phyloP scores from a whole-genome alignment of 2,329 filamentous ascomycete species.

The Herpotrichia juniperi region DNA sequence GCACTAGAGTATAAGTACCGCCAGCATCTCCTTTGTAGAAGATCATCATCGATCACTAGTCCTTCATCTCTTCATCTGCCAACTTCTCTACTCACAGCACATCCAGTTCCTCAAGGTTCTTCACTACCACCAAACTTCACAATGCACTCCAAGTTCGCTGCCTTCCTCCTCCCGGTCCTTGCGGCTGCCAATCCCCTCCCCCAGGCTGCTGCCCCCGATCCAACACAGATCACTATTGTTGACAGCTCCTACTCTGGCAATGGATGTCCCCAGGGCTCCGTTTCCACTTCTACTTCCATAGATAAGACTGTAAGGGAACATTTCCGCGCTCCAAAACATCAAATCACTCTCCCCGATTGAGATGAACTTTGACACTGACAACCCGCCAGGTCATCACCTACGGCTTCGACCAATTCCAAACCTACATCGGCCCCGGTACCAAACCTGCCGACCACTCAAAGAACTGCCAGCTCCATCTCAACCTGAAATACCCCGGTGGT shows the following conservation, averaged over 20 bases:
- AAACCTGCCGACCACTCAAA: slow-evolving; percentile 37
- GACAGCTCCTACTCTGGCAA: slow-evolving; percentile 40
- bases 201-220: slow-evolving; percentile 24
- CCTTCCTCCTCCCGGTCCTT: slow-evolving; percentile 34
- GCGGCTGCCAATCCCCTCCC: slow-evolving; percentile 34
- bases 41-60: slow-evolving; percentile 33
- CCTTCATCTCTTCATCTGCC: slow-evolving; percentile 20
- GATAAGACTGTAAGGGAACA: slow-evolving; percentile 38
- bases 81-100: slow-evolving; percentile 10
- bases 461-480: slow-evolving; percentile 45
- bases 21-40: slow-evolving; percentile 13
- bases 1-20: slow-evolving; percentile 31
- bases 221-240: slow-evolving; percentile 34
- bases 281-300: slow-evolving; percentile 36
- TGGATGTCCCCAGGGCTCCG: slow-evolving; percentile 42
- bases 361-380: no score
- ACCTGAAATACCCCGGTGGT: slow-evolving; percentile 45
- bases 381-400: slow-evolving; percentile 39
- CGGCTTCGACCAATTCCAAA: slow-evolving; percentile 42
- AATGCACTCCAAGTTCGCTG: slow-evolving; percentile 38
- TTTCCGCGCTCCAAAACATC: no score
- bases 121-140: slow-evolving; percentile 13
- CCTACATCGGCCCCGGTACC: slow-evolving; percentile 40
- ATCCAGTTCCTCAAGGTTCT: slow-evolving; percentile 10
- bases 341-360: no score